These are phyloP conservation scores for Paraphoma sp. DNA, from an alignment of 2,329 filamentous ascomycete genomes.

Conservation along the genomic window DNA sequence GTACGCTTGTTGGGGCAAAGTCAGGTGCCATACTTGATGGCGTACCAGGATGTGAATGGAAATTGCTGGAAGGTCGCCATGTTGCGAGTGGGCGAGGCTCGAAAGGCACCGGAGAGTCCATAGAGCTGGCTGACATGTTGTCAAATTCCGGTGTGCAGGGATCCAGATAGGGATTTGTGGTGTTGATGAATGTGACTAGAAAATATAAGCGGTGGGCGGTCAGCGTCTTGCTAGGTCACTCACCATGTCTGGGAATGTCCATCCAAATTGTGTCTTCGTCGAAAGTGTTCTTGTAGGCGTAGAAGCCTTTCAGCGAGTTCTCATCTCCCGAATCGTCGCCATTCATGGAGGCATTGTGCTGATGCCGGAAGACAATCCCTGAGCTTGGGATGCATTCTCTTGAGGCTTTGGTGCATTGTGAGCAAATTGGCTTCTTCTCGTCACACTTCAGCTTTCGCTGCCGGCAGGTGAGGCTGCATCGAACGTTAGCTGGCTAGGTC, in stretches of 20 bases:
- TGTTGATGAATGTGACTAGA: slow-evolving; percentile 67
- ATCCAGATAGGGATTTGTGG: slow-evolving; percentile 67
- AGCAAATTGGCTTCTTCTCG: slow-evolving; percentile 66
- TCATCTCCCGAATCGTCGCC: slow-evolving; percentile 53
- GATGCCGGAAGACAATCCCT: slow-evolving; percentile 70
- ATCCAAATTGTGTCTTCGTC: slow-evolving; percentile 67
- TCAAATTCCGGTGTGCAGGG: slow-evolving; percentile 45
- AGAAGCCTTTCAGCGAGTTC: slow-evolving; percentile 65
- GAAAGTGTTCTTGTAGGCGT: slow-evolving; percentile 72
- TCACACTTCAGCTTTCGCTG: slow-evolving; percentile 70
- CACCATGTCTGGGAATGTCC: slow-evolving; percentile 65
- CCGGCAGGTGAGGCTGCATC: slow-evolving; percentile 58
- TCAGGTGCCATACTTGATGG: slow-evolving; percentile 59
- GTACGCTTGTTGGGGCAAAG: slow-evolving; percentile 55
- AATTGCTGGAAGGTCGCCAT: slow-evolving; percentile 36
- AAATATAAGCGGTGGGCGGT: slow-evolving; percentile 5
- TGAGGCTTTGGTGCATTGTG: slow-evolving; percentile 66
- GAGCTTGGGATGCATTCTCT: slow-evolving; percentile 67
- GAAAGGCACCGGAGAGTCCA: slow-evolving; percentile 41
- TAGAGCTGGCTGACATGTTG: slow-evolving; percentile 37
- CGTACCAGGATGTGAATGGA: slow-evolving; percentile 37
- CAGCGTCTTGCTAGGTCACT: slow-evolving; percentile 11
- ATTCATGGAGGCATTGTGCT: slow-evolving; percentile 74
- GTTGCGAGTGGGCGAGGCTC: slow-evolving; percentile 32
- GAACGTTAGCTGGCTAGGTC: slow-evolving; percentile 12